Percentiles rank a stretch among this genome's conserved stretches.
These are phyloP conservation scores for Galerina sulciceps DNA, from an alignment of 768 basidiomycete species.

Conservation along the genomic window DNA sequence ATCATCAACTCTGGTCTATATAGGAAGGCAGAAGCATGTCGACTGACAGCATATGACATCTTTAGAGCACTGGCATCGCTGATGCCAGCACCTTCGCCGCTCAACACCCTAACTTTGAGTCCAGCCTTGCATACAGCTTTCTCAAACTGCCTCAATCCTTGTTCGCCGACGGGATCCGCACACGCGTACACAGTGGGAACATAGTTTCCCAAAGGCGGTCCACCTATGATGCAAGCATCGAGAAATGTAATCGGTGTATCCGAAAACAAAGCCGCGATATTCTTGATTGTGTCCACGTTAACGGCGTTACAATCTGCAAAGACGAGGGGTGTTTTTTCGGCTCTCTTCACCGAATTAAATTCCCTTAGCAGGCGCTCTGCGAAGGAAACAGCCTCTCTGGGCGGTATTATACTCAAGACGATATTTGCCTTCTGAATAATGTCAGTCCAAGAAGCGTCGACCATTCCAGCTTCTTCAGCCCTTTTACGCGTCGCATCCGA, in stretches of 20 bases:
- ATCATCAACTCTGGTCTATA: not conserved
- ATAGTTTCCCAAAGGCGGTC: conserved; percentile 50
- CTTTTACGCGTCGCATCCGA: conserved; percentile 53
- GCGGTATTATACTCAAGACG: conserved; percentile 63
- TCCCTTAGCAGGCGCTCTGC: conserved; percentile 42
- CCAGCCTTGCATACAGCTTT: conserved; percentile 43
- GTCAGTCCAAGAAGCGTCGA: conserved; percentile 31
- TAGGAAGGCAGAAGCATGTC: not conserved
- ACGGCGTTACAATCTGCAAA: conserved; percentile 67
- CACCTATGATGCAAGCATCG: conserved; percentile 62
- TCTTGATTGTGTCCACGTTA: conserved; percentile 51
- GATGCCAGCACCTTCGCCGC: conserved; percentile 49
- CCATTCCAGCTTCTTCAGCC: conserved; percentile 55
- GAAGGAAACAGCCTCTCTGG: conserved; percentile 52
- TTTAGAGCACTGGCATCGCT: conserved; percentile 67
- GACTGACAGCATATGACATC: conserved; percentile 65
- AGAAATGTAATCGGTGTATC: conserved; percentile 44
- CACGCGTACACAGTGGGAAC: conserved; percentile 63
- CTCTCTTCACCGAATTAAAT: conserved; percentile 18
- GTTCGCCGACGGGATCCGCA: conserved; percentile 39
- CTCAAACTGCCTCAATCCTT: conserved; percentile 39
- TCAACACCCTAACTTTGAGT: conserved; percentile 47
- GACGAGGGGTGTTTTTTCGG: conserved; percentile 26
- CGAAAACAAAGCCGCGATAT: conserved; percentile 48
- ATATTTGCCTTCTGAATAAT: conserved; percentile 41